Conservation (phyloP, 2,329 filamentous ascomycete genomes). For the Fusarium decemcellulare region DNA sequence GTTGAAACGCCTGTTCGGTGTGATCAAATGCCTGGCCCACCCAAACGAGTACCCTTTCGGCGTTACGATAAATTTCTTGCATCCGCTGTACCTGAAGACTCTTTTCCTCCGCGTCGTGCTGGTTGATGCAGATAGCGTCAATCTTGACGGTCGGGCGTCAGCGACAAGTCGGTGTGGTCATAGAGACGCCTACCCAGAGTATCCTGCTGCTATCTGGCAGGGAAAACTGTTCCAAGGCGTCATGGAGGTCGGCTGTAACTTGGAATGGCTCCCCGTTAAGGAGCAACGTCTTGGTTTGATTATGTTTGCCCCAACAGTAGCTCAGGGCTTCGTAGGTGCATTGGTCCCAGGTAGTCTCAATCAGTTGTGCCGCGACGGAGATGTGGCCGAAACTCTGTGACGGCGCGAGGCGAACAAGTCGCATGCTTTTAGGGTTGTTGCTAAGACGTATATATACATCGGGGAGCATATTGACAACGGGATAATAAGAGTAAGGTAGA, state of each 20-base stretch:
- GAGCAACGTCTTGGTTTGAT: slow-evolving; percentile 13
- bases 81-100: slow-evolving; percentile 44
- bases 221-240: slow-evolving; percentile 13
- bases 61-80: slow-evolving; percentile 42
- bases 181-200: slow-evolving; percentile 7
- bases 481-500: no score
- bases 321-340: slow-evolving; percentile 40
- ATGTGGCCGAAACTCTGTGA: slow-evolving; percentile 9
- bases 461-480: no score
- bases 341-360: slow-evolving; percentile 15
- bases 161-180: no score
- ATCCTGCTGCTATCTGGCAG: slow-evolving; percentile 7
- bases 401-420: slow-evolving; percentile 15
- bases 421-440: slow-evolving; percentile 13
- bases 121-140: slow-evolving; percentile 48
- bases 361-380: slow-evolving; percentile 7
- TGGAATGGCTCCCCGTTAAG: slow-evolving; percentile 20
- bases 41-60: slow-evolving; percentile 21
- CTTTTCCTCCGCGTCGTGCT: slow-evolving; percentile 42
- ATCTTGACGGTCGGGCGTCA: slow-evolving; percentile 19
- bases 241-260: slow-evolving; percentile 18
- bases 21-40: slow-evolving; percentile 14
- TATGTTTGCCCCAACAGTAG: slow-evolving; percentile 39
- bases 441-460: background rate
- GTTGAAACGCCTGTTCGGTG: slow-evolving; percentile 15